Percentiles rank a stretch among this genome's conserved stretches.
phyloP scores from a whole-genome alignment of 768 basidiomycete species.

The Rhizopogon sp. region DNA sequence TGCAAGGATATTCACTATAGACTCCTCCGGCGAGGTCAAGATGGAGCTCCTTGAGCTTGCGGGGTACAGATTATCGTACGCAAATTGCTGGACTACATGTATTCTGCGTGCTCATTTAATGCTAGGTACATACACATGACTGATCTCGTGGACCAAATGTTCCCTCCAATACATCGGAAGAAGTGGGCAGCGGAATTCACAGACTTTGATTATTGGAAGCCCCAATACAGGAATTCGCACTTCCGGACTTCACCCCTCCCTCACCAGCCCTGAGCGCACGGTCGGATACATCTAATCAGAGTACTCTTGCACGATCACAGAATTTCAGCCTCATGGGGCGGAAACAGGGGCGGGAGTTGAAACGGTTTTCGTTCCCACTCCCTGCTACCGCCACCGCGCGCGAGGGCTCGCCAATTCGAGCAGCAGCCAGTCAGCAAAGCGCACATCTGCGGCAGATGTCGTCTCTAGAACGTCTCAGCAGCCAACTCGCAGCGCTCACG shows the following conservation, averaged over 20 bases:
- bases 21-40: too few relatives aligned
- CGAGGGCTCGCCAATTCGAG: slow-evolving; percentile 13
- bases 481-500: too few relatives aligned
- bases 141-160: slow-evolving; percentile 99
- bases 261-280: slow-evolving; percentile 93
- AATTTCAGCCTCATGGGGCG: slow-evolving; percentile 72
- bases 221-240: slow-evolving; percentile 75
- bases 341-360: slow-evolving; percentile 29
- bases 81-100: slow-evolving; percentile 5
- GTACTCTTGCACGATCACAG: slow-evolving; percentile 66
- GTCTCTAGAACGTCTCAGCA: too few relatives aligned
- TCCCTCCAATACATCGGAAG: slow-evolving; percentile 92
- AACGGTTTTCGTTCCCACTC: slow-evolving; percentile 23
- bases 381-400: slow-evolving; percentile 25
- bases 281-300: slow-evolving; percentile 78
- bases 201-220: slow-evolving; percentile 97
- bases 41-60: too few relatives aligned
- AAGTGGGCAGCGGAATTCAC: slow-evolving; percentile 88
- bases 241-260: slow-evolving; percentile 77
- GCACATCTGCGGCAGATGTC: slow-evolving; percentile 64
- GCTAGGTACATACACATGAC: slow-evolving; percentile 96
- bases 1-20: too few relatives aligned
- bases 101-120: not conserved
- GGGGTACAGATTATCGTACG: slow-evolving; percentile 93
- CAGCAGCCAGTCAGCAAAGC: slow-evolving; percentile 24